These are phyloP conservation scores for Psilocybe tampanensis DNA, from an alignment of 768 basidiomycete genomes.

Conservation along the genomic window DNA sequence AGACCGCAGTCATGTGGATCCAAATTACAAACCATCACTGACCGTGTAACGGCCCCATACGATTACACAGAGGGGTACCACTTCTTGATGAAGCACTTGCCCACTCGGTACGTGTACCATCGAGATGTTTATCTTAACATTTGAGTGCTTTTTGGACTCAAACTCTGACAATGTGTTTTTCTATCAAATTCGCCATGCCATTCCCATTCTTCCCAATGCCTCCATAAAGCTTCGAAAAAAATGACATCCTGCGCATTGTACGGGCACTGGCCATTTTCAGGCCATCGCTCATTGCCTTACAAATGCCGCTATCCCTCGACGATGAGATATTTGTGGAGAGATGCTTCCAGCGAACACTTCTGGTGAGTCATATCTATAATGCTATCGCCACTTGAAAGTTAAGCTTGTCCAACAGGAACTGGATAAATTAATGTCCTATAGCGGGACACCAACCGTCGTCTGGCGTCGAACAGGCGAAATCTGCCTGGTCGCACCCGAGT, in stretches of 20 bases:
- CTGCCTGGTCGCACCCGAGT: slow-evolving; percentile 94
- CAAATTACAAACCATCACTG: slow-evolving; percentile 59
- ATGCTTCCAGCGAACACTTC: slow-evolving; percentile 90
- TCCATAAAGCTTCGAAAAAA: slow-evolving; percentile 84
- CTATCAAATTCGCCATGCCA: slow-evolving; percentile 18
- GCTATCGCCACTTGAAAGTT: slow-evolving; percentile 2
- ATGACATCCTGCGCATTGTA: slow-evolving; percentile 92
- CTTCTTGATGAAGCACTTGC: slow-evolving; percentile 93
- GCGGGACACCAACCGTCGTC: slow-evolving; percentile 95
- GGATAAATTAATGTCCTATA: slow-evolving; percentile 95
- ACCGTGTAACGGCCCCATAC: slow-evolving; percentile 76
- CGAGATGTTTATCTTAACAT: slow-evolving; percentile 34
- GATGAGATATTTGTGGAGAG: slow-evolving; percentile 97
- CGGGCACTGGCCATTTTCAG: slow-evolving; percentile 93
- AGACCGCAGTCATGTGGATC: slow-evolving; percentile 32
- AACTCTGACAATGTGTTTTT: slow-evolving; percentile 35
- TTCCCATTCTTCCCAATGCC: slow-evolving; percentile 14
- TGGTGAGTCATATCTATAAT: slow-evolving; percentile 48
- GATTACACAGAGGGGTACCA: slow-evolving; percentile 98
- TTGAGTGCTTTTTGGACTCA: slow-evolving; percentile 48
- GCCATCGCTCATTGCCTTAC: slow-evolving; percentile 95
- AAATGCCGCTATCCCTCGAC: slow-evolving; percentile 96
- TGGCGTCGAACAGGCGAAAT: slow-evolving; percentile 99
- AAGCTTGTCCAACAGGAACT: slow-evolving; percentile 65
- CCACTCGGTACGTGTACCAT: slow-evolving; percentile 66